phyloP scores from a whole-genome alignment of 176 grass and related monocot species.

The Triticum monococcum region DNA sequence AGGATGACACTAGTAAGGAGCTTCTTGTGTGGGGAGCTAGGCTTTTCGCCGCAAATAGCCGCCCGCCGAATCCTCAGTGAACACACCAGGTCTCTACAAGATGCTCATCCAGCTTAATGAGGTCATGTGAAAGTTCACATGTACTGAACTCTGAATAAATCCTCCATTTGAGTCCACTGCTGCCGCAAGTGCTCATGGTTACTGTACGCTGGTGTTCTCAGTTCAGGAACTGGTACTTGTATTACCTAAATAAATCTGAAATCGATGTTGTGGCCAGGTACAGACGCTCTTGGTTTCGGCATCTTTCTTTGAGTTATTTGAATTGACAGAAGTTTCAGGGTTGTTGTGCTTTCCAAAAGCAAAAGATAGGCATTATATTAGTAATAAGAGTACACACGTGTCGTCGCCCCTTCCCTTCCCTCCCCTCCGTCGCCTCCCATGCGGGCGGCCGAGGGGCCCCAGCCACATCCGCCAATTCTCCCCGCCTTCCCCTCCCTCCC shows the following conservation, averaged over 20 bases:
- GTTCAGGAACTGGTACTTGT: background rate
- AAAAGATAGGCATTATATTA: background rate
- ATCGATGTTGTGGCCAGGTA: background rate
- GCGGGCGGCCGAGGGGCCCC: too few species aligned
- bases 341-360: background rate
- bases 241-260: conserved; percentile 21
- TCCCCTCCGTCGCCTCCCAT: too few species aligned
- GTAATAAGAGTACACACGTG: too few species aligned
- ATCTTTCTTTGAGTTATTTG: background rate
- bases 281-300: background rate
- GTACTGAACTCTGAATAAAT: conserved; percentile 22
- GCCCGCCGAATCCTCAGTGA: conserved; percentile 55
- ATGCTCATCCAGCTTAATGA: background rate
- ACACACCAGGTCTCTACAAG: background rate
- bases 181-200: background rate
- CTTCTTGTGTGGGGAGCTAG: conserved; percentile 62
- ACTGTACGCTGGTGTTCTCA: conserved; percentile 14
- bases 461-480: too few species aligned
- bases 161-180: background rate
- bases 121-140: background rate
- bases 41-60: conserved; percentile 46
- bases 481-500: too few species aligned
- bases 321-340: background rate
- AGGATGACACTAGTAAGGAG: conserved; percentile 60
- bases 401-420: too few species aligned